A percentile compares a stretch with the other conserved stretches of the same genome.
These are phyloP conservation scores for Chalciporus chontae DNA, from an alignment of 768 basidiomycete genomes.

Conservation along the genomic window DNA sequence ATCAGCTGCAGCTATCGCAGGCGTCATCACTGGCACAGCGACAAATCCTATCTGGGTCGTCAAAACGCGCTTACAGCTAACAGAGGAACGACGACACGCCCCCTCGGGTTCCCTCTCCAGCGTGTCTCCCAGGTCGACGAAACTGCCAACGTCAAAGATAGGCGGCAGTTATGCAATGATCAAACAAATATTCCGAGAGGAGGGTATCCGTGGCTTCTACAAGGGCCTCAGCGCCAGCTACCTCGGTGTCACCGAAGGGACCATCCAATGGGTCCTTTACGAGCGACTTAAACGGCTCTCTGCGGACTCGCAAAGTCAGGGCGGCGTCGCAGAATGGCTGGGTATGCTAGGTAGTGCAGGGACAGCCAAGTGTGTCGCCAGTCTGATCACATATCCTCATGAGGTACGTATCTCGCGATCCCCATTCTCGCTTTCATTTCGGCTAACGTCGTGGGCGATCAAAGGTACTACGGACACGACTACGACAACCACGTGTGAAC, in stretches of 20 bases:
- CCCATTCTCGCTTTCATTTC: neutral
- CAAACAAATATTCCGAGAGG: slow-evolving; percentile 69
- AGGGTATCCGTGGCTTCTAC: slow-evolving; percentile 88
- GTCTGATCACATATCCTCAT: slow-evolving; percentile 95
- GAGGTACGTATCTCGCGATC: slow-evolving; percentile 57
- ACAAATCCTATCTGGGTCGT: slow-evolving; percentile 99
- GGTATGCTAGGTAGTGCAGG: slow-evolving; percentile 90
- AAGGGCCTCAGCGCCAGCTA: slow-evolving; percentile 94
- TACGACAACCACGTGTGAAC: slow-evolving; percentile 82
- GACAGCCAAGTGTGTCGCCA: slow-evolving; percentile 90
- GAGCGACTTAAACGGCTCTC: slow-evolving; percentile 82
- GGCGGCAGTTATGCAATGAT: slow-evolving; percentile 63
- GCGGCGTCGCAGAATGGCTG: slow-evolving; percentile 62
- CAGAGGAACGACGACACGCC: slow-evolving; percentile 27
- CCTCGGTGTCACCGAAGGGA: slow-evolving; percentile 92
- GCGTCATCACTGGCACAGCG: slow-evolving; percentile 80
- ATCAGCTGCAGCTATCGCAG: slow-evolving; percentile 79
- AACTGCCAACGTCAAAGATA: slow-evolving; percentile 26
- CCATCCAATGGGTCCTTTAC: slow-evolving; percentile 97
- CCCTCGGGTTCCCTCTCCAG: slow-evolving; percentile 2
- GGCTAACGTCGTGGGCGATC: slow-evolving; percentile 1
- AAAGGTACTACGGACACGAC: slow-evolving; percentile 86
- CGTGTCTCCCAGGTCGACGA: neutral
- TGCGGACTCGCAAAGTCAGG: slow-evolving; percentile 48
- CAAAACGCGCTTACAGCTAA: slow-evolving; percentile 91